Evolutionary conservation across 768 basidiomycete genomes (phyloP), one percentile per base, ranked within the genome.

Genomic region (Clathrus columnatus): DNA sequence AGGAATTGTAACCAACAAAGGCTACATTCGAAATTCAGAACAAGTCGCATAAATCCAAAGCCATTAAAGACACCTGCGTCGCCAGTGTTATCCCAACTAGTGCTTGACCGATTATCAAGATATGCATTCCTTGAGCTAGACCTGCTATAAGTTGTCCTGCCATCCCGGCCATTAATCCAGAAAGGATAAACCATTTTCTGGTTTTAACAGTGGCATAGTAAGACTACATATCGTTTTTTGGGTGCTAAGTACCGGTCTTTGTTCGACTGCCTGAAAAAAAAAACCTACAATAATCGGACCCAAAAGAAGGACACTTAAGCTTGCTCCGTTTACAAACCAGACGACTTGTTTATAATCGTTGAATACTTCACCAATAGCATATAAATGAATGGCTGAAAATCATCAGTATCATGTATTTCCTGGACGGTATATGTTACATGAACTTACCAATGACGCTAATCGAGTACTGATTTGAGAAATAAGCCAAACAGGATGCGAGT

Each of bases 311-410:
- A 21, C 46, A 10, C n/a, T 23, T n/a, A 48, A 23, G 20, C 46
- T 48, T 48, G 46, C 20, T 48, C 46, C 46, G 46, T 48, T 48
- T 17, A 48, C 24, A 21, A 48, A 48, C 46, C 46, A 48, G 46
- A 48, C 10, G 46, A 48, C 8, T n/a, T 48, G n/a, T 10, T 23
- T 48, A 48, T 10, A 21, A 21, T 48, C 20, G 20, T 48, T 17
- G 10, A 48, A 23, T 21, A 23, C 46, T 14, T 21, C 46, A 48
- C 20, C 20, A 23, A 48, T 21, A 8, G 46, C 46, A 48, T 48
- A 48, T 14, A 48, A 23, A 21, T 48, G 46, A 48, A 48, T 23
- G 10, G 46, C 46, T 48, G 20, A 14, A 21, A 8, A 11, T 42
- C 14, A 10, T 48, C 20, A 48, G 46, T 14, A 48, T 10, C n/a